Conservation (phyloP, 805 yeast genomes). For the Candida bentonensis region DNA sequence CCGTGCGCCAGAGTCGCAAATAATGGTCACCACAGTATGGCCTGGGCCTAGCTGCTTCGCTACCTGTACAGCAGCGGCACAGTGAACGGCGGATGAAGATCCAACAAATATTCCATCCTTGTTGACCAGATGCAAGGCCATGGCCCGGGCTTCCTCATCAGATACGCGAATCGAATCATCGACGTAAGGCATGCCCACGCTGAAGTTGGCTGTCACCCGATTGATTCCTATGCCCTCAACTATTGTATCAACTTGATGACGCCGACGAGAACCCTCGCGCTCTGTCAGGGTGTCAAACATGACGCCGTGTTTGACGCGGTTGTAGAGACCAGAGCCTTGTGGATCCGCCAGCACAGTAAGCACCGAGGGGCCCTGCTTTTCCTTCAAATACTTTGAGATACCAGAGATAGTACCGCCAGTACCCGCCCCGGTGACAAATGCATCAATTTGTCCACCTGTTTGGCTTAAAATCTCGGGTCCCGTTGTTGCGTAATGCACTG, state of each 20-base stretch:
- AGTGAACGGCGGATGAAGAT: slow-evolving; percentile 83
- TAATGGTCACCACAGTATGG: slow-evolving; percentile 61
- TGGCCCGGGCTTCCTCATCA: slow-evolving; percentile 67
- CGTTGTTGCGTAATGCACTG: slow-evolving; percentile 63
- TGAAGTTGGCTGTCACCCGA: slow-evolving; percentile 70
- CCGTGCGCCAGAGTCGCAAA: slow-evolving; percentile 86
- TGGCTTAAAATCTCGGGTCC: slow-evolving; percentile 90
- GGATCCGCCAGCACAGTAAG: slow-evolving; percentile 77
- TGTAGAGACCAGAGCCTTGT: slow-evolving; percentile 85
- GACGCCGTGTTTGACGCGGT: slow-evolving; percentile 76
- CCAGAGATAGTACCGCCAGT: slow-evolving; percentile 98
- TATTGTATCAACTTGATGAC: slow-evolving; percentile 93
- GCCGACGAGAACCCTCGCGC: slow-evolving; percentile 80
- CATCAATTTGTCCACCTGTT: slow-evolving; percentile 49
- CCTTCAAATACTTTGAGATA: slow-evolving; percentile 60
- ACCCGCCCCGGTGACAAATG: slow-evolving; percentile 83
- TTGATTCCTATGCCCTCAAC: slow-evolving; percentile 92
- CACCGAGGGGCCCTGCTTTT: slow-evolving; percentile 24
- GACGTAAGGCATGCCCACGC: slow-evolving; percentile 50
- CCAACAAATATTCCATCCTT: slow-evolving; percentile 89
- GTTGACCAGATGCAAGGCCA: slow-evolving; percentile 74
- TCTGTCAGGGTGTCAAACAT: slow-evolving; percentile 76
- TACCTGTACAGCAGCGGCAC: slow-evolving; percentile 68
- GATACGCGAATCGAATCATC: slow-evolving; percentile 70
- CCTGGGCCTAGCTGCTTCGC: slow-evolving; percentile 43